Conservation (phyloP, 129 eudicot genomes). For the Dittrichia graveolens region DNA sequence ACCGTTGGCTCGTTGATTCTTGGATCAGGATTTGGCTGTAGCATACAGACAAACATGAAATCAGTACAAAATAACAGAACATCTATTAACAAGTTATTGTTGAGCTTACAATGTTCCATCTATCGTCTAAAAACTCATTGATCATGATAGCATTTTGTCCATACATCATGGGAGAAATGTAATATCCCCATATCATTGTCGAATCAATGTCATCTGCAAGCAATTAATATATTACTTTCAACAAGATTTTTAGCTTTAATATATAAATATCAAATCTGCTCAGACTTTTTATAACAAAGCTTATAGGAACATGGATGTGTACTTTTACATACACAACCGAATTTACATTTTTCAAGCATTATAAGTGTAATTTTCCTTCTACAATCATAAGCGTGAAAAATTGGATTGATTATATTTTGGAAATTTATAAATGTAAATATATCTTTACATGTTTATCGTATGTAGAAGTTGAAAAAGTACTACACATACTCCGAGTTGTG, state of each 20-base stretch:
- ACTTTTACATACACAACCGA: too few relatives aligned
- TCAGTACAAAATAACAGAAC: not conserved
- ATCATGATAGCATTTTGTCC: slow-evolving; percentile 28
- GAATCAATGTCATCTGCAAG: slow-evolving; percentile 19
- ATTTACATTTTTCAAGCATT: not conserved
- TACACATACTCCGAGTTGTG: not conserved
- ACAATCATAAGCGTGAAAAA: not conserved
- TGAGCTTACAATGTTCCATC: slow-evolving; percentile 44
- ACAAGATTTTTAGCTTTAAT: not conserved
- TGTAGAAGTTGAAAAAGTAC: not conserved
- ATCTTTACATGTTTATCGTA: too few relatives aligned
- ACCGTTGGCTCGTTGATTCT: slow-evolving; percentile 58
- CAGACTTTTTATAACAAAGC: not conserved
- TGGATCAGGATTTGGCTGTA: slow-evolving; percentile 64
- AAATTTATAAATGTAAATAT: not conserved
- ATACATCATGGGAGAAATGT: slow-evolving; percentile 29
- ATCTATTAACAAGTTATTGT: not conserved
- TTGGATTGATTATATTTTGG: not conserved
- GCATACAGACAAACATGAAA: not conserved
- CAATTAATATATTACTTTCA: not conserved
- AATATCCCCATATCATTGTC: slow-evolving; percentile 29
- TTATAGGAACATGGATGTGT: too few relatives aligned
- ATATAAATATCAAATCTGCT: not conserved
- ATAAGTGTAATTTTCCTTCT: too few relatives aligned
- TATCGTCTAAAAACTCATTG: slow-evolving; percentile 21